Conservation (phyloP, 164 flowering plant genomes). For the Annona squamosa region DNA sequence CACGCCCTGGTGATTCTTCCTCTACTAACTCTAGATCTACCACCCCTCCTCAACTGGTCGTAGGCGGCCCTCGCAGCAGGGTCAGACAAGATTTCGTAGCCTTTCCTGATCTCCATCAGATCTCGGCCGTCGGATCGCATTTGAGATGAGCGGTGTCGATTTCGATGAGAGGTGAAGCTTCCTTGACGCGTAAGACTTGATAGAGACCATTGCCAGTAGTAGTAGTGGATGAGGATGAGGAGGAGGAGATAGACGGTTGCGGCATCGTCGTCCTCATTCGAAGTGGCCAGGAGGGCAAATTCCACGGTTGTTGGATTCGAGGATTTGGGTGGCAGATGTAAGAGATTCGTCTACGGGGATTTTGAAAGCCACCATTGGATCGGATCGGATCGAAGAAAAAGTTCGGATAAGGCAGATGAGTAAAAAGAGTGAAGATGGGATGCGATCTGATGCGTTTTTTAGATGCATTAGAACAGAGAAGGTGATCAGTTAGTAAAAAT, state of each 20-base stretch:
- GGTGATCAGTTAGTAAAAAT: too few species aligned
- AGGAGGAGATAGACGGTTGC: neutral
- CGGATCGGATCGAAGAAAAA: too few species aligned
- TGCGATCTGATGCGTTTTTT: too few species aligned
- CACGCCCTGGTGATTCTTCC: too few species aligned
- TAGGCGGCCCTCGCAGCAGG: slow-evolving; percentile 56
- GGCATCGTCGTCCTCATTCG: neutral
- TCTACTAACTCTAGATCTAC: neutral
- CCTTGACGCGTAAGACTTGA: slow-evolving; percentile 41
- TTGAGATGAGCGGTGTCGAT: slow-evolving; percentile 76
- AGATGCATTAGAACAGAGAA: too few species aligned
- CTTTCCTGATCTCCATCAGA: slow-evolving; percentile 63
- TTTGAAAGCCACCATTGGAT: neutral
- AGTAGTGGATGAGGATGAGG: neutral
- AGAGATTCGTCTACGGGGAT: neutral
- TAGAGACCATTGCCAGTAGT: slow-evolving; percentile 26
- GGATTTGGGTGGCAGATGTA: neutral
- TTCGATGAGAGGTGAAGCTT: slow-evolving; percentile 40
- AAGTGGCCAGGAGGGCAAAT: neutral
- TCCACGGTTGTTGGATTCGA: neutral
- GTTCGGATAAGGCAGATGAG: too few species aligned
- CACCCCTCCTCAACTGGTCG: slow-evolving; percentile 17
- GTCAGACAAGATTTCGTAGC: slow-evolving; percentile 72
- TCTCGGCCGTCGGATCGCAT: slow-evolving; percentile 38
- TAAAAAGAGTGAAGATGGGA: too few species aligned